phyloP scores from a whole-genome alignment of 495 filamentous ascomycete species.

The Neurospora sp. region DNA sequence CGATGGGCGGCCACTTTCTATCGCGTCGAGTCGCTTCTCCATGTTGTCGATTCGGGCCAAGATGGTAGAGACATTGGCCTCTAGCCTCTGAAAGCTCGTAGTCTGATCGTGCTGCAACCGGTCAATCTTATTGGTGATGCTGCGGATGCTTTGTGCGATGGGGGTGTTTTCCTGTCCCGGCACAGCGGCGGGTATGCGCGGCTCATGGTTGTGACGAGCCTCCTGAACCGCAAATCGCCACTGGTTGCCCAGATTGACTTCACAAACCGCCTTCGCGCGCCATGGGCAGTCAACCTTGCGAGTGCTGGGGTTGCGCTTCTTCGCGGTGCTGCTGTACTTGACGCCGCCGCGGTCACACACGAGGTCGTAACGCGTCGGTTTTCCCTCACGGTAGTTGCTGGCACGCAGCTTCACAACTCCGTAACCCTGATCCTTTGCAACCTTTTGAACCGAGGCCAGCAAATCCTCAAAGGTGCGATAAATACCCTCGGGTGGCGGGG shows the following conservation, averaged over 20 bases:
- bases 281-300: slow-evolving; percentile 44
- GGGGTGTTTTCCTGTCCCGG: slow-evolving; percentile 37
- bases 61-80: slow-evolving; percentile 9
- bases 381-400: slow-evolving; percentile 41
- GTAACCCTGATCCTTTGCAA: slow-evolving; percentile 41
- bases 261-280: slow-evolving; percentile 43
- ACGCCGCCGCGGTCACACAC: slow-evolving; percentile 44
- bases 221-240: slow-evolving; percentile 41
- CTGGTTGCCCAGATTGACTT: slow-evolving; percentile 39
- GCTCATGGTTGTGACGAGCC: slow-evolving; percentile 39
- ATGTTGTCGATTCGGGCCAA: slow-evolving; percentile 26
- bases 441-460: slow-evolving; percentile 30
- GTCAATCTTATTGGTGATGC: slow-evolving; percentile 38
- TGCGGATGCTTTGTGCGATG: slow-evolving; percentile 35
- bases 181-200: slow-evolving; percentile 29
- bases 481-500: slow-evolving; percentile 39
- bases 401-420: slow-evolving; percentile 41
- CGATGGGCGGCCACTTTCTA: slow-evolving; percentile 16
- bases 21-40: slow-evolving; percentile 33
- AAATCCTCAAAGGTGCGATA: slow-evolving; percentile 37
- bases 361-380: slow-evolving; percentile 41
- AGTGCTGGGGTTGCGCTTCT: slow-evolving; percentile 43
- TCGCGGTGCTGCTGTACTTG: slow-evolving; percentile 43
- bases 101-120: slow-evolving; percentile 34
- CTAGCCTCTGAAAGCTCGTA: slow-evolving; percentile 21